Evolutionary conservation across 2,329 filamentous ascomycete genomes (phyloP).

Genomic region (Dryadomyces quercivorus): DNA sequence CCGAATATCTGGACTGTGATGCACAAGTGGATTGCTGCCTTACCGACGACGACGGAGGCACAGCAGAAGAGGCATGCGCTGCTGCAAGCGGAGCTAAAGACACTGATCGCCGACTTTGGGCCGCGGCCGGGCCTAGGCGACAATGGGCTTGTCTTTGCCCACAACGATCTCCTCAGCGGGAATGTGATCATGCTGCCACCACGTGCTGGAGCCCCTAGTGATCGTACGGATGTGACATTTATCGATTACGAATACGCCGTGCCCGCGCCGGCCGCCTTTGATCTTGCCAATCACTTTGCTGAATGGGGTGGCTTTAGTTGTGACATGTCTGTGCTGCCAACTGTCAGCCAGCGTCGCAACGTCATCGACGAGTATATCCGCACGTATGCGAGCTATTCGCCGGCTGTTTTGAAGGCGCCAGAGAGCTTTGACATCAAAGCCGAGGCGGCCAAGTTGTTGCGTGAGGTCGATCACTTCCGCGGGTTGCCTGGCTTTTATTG

Average conservation of each 20-base stretch:
- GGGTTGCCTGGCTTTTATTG: slow-evolving; percentile 82
- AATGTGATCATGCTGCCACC: slow-evolving; percentile 74
- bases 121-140: slow-evolving; percentile 64
- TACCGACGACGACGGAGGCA: slow-evolving; percentile 60
- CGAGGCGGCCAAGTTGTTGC: slow-evolving; percentile 57
- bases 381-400: slow-evolving; percentile 51
- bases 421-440: slow-evolving; percentile 37
- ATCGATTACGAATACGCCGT: slow-evolving; percentile 99
- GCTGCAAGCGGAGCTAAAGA: slow-evolving; percentile 64
- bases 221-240: slow-evolving; percentile 51
- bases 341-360: slow-evolving; percentile 57
- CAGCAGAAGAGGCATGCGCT: slow-evolving; percentile 54
- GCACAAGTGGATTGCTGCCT: slow-evolving; percentile 86
- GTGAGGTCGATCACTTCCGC: slow-evolving; percentile 76
- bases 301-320: slow-evolving; percentile 98
- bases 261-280: slow-evolving; percentile 87
- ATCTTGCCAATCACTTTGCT: slow-evolving; percentile 94
- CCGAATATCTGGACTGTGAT: slow-evolving; percentile 64
- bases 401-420: slow-evolving; percentile 10
- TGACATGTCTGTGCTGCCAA: slow-evolving; percentile 75
- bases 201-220: neutral
- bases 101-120: slow-evolving; percentile 59
- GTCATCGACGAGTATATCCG: slow-evolving; percentile 78
- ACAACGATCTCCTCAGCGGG: slow-evolving; percentile 90
- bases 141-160: slow-evolving; percentile 76